Evolutionary conservation across 768 basidiomycete species (phyloP).

Genomic region (Mrakia frigida): DNA sequence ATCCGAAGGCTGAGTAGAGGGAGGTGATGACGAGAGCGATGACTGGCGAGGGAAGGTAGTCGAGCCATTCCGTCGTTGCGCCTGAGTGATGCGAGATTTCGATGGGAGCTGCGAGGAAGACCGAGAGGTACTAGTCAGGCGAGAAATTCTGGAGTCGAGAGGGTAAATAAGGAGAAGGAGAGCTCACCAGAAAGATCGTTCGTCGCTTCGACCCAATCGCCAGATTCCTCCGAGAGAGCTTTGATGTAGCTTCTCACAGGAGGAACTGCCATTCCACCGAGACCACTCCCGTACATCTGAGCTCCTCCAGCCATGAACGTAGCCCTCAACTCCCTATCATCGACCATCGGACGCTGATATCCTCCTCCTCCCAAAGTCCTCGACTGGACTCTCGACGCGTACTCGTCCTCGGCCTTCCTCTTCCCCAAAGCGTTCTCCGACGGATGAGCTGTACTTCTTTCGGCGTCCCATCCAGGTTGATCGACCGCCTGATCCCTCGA

Average conservation of each 20-base stretch:
- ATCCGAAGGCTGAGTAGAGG: constrained; percentile 67
- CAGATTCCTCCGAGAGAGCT: constrained; percentile 49
- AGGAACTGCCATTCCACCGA: not conserved
- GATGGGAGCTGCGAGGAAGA: constrained; percentile 50
- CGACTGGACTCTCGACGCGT: not conserved
- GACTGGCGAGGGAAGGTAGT: constrained; percentile 74
- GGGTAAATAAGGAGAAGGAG: too few relatives aligned
- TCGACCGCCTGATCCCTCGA: not conserved
- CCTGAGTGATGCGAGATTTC: constrained; percentile 63
- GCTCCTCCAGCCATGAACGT: not conserved
- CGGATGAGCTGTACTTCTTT: not conserved
- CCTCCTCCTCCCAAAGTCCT: constrained; percentile 28
- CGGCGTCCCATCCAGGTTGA: constrained; percentile 10
- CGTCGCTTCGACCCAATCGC: constrained; percentile 63
- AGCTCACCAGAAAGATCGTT: constrained; percentile 53
- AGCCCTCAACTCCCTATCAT: constrained; percentile 4
- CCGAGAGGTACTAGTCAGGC: not conserved
- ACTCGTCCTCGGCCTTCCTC: constrained; percentile 25
- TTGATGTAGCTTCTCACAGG: constrained; percentile 58
- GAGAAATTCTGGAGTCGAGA: too few relatives aligned
- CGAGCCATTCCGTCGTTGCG: constrained; percentile 70
- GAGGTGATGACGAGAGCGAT: constrained; percentile 60
- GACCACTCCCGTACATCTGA: not conserved
- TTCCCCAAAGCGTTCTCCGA: constrained; percentile 16
- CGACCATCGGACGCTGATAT: not conserved